Percentiles rank a stretch among this genome's conserved stretches.
Evolutionary conservation across 202 grass and related monocot genomes (phyloP).

Genomic region (Zizania palustris): DNA sequence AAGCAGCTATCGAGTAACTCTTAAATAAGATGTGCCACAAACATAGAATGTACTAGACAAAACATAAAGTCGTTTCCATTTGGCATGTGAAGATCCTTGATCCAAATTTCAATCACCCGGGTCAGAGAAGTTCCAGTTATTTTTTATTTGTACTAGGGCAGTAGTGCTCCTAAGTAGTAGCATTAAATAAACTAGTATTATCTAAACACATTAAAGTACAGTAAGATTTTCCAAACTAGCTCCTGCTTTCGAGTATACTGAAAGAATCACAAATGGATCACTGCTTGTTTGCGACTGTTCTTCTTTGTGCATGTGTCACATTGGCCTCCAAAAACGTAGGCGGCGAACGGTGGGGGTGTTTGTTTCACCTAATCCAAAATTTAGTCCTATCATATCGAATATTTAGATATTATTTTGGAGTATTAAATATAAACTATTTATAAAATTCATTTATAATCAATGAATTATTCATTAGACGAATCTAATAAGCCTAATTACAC

Average conservation of each 20-base stretch:
- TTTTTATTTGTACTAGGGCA: neutral
- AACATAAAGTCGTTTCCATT: too few species aligned
- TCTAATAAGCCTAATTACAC: too few species aligned
- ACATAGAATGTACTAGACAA: neutral
- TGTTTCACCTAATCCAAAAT: too few species aligned
- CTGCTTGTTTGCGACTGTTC: neutral
- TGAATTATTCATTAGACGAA: too few species aligned
- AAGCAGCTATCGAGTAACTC: neutral
- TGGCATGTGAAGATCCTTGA: neutral
- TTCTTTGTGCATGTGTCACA: neutral
- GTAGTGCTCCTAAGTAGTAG: too few species aligned
- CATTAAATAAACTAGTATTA: neutral
- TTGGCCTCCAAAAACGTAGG: neutral
- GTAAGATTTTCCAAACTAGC: too few species aligned
- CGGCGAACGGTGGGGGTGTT: too few species aligned
- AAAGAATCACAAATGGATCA: neutral
- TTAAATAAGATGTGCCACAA: neutral
- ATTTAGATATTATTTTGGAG: too few species aligned
- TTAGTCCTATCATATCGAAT: too few species aligned
- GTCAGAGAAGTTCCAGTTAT: neutral
- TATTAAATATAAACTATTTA: too few species aligned
- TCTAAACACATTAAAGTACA: conserved; percentile 27
- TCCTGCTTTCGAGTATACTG: too few species aligned
- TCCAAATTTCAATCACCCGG: neutral
- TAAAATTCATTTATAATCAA: too few species aligned